phyloP scores from a whole-genome alignment of 2,329 filamentous ascomycete genomes.

The Sporothrix euskadiensis region DNA sequence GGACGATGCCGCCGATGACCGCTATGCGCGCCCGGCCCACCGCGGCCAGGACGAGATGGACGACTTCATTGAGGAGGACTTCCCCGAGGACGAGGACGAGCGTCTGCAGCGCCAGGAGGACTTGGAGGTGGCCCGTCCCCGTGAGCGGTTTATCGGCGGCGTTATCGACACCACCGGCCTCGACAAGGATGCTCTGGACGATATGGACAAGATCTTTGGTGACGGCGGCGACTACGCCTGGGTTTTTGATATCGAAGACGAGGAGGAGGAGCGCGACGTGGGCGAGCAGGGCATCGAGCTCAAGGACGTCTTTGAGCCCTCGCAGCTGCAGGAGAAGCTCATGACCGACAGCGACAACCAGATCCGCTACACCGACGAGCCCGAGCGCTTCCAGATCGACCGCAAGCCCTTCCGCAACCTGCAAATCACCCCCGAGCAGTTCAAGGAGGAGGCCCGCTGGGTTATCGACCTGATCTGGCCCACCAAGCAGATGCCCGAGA shows the following conservation, averaged over 20 bases:
- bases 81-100: constrained; percentile 81
- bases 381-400: constrained; percentile 90
- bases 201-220: constrained; percentile 95
- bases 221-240: constrained; percentile 95
- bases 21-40: constrained; percentile 55
- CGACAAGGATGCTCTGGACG: constrained; percentile 88
- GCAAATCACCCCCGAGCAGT: constrained; percentile 77
- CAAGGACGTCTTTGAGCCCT: constrained; percentile 97
- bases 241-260: constrained; percentile 85
- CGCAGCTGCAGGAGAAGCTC: constrained; percentile 88
- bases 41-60: constrained; percentile 78
- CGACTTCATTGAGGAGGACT: constrained; percentile 97
- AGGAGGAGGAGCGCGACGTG: constrained; percentile 74
- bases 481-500: constrained; percentile 72
- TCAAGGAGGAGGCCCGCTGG: constrained; percentile 88
- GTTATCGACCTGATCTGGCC: constrained; percentile 87
- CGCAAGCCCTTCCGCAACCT: constrained; percentile 84
- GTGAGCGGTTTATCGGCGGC: constrained; percentile 66
- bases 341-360: constrained; percentile 92
- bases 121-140: constrained; percentile 80
- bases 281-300: constrained; percentile 86
- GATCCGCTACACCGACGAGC: constrained; percentile 85
- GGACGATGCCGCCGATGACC: constrained; percentile 64
- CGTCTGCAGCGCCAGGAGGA: constrained; percentile 76
- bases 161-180: constrained; percentile 80